Evolutionary conservation across 306 rosid genomes (phyloP).

Genomic region (Senna tora): DNA sequence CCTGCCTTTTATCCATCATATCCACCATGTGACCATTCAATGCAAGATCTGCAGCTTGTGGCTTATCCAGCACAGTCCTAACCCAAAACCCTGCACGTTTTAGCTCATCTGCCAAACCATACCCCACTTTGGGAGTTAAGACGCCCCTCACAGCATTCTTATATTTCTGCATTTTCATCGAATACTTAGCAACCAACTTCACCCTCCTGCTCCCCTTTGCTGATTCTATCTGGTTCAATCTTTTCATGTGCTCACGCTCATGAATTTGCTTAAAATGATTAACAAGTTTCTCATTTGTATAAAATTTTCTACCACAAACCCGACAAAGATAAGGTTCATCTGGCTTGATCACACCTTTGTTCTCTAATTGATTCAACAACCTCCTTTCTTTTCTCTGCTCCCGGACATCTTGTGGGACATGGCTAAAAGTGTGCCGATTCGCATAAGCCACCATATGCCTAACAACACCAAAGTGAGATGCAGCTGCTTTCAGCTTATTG

Average conservation of each 20-base stretch:
- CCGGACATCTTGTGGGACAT: constrained; percentile 56
- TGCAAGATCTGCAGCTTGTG: constrained; percentile 58
- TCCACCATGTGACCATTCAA: constrained; percentile 63
- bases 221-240: constrained; percentile 74
- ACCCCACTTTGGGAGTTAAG: constrained; percentile 63
- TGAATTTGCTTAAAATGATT: constrained; percentile 82
- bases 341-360: constrained; percentile 57
- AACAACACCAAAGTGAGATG: constrained; percentile 70
- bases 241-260: constrained; percentile 69
- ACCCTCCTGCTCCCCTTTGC: constrained; percentile 75
- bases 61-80: constrained; percentile 49
- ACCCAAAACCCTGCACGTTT: constrained; percentile 80
- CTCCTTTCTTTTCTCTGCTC: constrained; percentile 59
- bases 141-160: constrained; percentile 64
- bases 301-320: constrained; percentile 79
- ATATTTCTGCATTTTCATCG: constrained; percentile 89
- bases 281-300: constrained; percentile 66
- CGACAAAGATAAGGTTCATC: constrained; percentile 62
- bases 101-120: constrained; percentile 67
- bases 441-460: constrained; percentile 77
- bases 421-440: constrained; percentile 52
- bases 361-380: constrained; percentile 54
- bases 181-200: constrained; percentile 74
- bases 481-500: constrained; percentile 63
- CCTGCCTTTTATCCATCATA: constrained; percentile 64